phyloP scores from a whole-genome alignment of 2,329 filamentous ascomycete genomes.

The Exophiala oligosperma region DNA sequence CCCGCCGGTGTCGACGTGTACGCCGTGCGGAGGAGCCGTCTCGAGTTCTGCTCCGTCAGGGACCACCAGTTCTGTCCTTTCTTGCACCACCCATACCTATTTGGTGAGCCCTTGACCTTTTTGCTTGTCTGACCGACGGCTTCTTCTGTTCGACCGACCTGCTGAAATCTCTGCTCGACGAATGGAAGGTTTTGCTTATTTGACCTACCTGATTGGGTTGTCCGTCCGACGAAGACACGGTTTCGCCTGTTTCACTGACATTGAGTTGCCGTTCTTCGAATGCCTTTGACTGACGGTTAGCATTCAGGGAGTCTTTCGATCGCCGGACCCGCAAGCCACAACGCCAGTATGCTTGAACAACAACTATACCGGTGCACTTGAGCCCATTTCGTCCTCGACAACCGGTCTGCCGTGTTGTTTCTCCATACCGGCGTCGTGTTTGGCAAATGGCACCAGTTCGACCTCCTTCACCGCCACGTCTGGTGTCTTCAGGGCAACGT shows the following conservation, averaged over 20 bases:
- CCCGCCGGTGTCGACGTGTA: constrained; percentile 26
- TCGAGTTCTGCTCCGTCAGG: neutral
- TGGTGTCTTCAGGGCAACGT: constrained; percentile 24
- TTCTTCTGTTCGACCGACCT: too few species aligned
- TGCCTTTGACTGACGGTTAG: neutral
- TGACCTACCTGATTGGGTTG: too few species aligned
- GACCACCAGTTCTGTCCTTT: constrained; percentile 7
- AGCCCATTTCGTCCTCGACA: constrained; percentile 9
- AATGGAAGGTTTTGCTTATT: too few species aligned
- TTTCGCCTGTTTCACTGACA: too few species aligned
- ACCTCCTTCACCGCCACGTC: constrained; percentile 18
- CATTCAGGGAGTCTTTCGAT: constrained; percentile 24
- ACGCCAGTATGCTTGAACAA: constrained; percentile 21
- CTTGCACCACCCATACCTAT: constrained; percentile 18
- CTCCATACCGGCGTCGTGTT: constrained; percentile 22
- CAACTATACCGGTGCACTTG: constrained; percentile 21
- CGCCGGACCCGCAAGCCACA: constrained; percentile 5
- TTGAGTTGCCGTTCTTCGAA: too few species aligned
- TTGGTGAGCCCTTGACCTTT: constrained; percentile 6
- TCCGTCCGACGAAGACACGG: too few species aligned
- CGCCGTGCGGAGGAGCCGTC: constrained; percentile 17
- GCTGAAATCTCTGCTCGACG: too few species aligned
- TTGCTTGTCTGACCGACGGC: too few species aligned
- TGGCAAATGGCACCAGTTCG: constrained; percentile 12
- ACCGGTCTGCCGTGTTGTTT: constrained; percentile 25